These are phyloP conservation scores for Volvox reticuliferus DNA, from an alignment of 139 green algal species.

Conservation along the genomic window DNA sequence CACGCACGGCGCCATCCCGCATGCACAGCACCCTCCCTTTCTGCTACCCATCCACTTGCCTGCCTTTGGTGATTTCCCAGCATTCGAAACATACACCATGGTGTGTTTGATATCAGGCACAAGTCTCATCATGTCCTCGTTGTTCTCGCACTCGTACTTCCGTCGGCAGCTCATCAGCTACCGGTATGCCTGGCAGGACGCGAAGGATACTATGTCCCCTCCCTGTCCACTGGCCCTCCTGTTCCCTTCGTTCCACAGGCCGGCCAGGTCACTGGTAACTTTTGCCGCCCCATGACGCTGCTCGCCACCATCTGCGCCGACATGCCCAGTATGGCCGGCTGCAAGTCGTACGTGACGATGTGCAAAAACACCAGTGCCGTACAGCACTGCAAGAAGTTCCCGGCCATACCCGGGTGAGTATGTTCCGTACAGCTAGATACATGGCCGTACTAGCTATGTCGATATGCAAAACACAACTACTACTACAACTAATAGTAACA, in stretches of 20 bases:
- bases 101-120: too few relatives aligned
- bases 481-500: too few relatives aligned
- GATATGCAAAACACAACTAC: too few relatives aligned
- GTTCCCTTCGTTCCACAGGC: background rate
- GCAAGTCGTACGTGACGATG: slow-evolving; percentile 10
- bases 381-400: slow-evolving; percentile 16
- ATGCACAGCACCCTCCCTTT: too few relatives aligned
- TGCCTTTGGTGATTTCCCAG: too few relatives aligned
- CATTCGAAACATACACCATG: too few relatives aligned
- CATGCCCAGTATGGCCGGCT: slow-evolving; percentile 48
- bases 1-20: too few relatives aligned
- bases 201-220: background rate
- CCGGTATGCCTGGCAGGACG: background rate
- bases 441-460: too few relatives aligned
- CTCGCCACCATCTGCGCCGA: slow-evolving; percentile 43
- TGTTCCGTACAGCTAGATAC: too few relatives aligned
- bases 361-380: slow-evolving; percentile 1
- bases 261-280: background rate
- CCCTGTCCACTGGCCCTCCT: background rate
- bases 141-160: too few relatives aligned
- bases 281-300: slow-evolving; percentile 30
- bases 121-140: too few relatives aligned
- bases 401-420: slow-evolving; percentile 48
- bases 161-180: background rate
- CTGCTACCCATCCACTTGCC: too few relatives aligned